Conservation (phyloP, 2,329 filamentous ascomycete genomes). For the Cadophora sp. region DNA sequence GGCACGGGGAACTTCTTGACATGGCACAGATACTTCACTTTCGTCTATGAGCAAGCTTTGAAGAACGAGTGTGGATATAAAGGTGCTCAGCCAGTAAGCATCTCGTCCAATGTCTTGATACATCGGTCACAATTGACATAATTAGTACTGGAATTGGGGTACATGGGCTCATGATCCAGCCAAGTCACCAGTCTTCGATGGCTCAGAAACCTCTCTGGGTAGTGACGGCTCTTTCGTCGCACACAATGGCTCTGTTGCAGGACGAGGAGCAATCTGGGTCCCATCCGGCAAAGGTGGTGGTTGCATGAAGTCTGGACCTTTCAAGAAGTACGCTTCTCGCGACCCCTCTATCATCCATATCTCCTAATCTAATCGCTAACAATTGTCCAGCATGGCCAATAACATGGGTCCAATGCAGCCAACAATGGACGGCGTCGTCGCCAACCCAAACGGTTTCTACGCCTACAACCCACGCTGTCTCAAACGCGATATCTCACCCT, state of each 20-base stretch:
- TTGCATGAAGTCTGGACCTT: constrained; percentile 56
- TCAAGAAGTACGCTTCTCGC: constrained; percentile 36
- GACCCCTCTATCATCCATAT: neutral
- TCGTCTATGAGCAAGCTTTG: constrained; percentile 50
- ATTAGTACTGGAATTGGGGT: constrained; percentile 33
- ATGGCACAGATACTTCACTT: constrained; percentile 52
- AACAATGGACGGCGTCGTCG: constrained; percentile 9
- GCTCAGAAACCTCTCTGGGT: constrained; percentile 54
- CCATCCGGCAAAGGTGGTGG: constrained; percentile 61
- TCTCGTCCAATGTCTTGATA: neutral
- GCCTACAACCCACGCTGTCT: constrained; percentile 51
- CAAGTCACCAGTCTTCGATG: constrained; percentile 53
- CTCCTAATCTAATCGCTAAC: neutral
- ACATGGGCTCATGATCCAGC: constrained; percentile 30
- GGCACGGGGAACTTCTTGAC: constrained; percentile 47
- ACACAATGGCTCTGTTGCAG: constrained; percentile 31
- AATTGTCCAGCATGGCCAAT: constrained; percentile 39
- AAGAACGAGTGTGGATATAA: constrained; percentile 51
- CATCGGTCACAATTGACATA: constrained; percentile 46
- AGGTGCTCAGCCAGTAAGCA: constrained; percentile 47
- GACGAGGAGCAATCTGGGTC: constrained; percentile 34
- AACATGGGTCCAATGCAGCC: constrained; percentile 32
- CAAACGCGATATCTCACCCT: constrained; percentile 47
- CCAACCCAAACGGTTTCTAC: constrained; percentile 14
- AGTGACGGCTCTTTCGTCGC: constrained; percentile 51